Evolutionary conservation across 139 green algal genomes (phyloP).

Genomic region (Micromonas pusilla): DNA sequence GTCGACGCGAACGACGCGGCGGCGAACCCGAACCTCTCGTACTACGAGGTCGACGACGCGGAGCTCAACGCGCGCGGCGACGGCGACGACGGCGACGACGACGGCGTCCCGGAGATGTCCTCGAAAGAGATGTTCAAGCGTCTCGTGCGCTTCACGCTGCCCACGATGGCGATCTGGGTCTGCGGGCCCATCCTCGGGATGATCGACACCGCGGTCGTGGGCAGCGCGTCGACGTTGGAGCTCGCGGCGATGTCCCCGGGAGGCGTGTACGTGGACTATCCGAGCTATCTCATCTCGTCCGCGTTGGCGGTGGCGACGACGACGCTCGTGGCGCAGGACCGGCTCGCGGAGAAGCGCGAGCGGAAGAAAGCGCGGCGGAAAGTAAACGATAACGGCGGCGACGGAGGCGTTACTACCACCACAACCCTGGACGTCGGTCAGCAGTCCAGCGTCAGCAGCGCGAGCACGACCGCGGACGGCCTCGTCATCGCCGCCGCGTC

Average conservation of each 20-base stretch:
- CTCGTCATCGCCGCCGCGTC: neutral
- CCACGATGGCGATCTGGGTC: conserved; percentile 41
- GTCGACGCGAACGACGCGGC: neutral
- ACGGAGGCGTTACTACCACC: no score
- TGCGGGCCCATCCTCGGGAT: conserved; percentile 32
- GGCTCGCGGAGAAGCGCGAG: neutral
- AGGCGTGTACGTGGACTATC: conserved; percentile 13
- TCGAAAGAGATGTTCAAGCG: neutral
- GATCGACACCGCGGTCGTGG: conserved; percentile 33
- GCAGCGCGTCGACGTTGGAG: conserved; percentile 19
- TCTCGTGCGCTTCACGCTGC: conserved; percentile 21
- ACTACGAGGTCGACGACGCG: neutral
- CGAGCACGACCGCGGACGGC: neutral
- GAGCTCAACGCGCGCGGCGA: neutral
- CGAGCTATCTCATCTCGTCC: neutral
- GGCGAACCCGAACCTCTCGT: neutral
- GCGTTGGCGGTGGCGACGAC: conserved; percentile 8
- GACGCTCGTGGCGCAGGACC: conserved; percentile 3
- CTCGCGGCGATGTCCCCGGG: conserved; percentile 17
- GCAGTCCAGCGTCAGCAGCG: no score
- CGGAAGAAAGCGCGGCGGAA: no score
- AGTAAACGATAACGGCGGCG: no score
- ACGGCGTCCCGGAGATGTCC: neutral
- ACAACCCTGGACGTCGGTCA: no score
- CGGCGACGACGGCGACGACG: neutral